Evolutionary conservation across 169 alveolate species (phyloP).

Genomic region (Eimeria praecox): DNA sequence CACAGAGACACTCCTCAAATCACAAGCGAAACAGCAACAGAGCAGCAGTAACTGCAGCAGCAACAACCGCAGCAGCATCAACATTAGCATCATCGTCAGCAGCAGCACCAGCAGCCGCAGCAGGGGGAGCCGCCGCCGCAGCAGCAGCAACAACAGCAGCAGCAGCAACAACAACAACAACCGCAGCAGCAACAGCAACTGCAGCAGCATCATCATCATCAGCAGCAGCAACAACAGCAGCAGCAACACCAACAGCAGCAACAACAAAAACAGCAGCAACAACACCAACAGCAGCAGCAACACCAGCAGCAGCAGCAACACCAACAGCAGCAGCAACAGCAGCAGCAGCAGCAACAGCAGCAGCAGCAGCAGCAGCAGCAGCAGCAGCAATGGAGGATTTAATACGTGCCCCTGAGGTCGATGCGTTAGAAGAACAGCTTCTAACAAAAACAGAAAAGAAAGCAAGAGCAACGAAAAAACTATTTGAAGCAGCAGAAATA

Average conservation of each 20-base stretch:
- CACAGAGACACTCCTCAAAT: background rate
- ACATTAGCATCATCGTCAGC: background rate
- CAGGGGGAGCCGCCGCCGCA: background rate
- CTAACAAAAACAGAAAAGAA: conserved; percentile 34
- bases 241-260: background rate
- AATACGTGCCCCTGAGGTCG: conserved; percentile 12
- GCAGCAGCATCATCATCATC: too few relatives aligned
- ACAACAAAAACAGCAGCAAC: background rate
- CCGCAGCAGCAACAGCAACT: background rate
- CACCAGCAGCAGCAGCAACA: background rate
- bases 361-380: conserved; percentile 48
- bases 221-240: background rate
- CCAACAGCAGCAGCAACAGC: background rate
- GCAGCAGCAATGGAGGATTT: conserved; percentile 65
- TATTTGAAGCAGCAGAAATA: conserved; percentile 61
- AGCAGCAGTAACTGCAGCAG: background rate
- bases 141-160: background rate
- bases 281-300: background rate
- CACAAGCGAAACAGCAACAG: background rate
- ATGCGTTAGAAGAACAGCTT: conserved; percentile 42
- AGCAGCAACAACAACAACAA: background rate
- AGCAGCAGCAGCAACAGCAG: conserved; percentile 15
- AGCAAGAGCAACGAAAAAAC: background rate
- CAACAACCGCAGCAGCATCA: background rate
- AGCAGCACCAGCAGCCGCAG: background rate